phyloP scores from a whole-genome alignment of 345 rosid species.

The Mangifera indica region DNA sequence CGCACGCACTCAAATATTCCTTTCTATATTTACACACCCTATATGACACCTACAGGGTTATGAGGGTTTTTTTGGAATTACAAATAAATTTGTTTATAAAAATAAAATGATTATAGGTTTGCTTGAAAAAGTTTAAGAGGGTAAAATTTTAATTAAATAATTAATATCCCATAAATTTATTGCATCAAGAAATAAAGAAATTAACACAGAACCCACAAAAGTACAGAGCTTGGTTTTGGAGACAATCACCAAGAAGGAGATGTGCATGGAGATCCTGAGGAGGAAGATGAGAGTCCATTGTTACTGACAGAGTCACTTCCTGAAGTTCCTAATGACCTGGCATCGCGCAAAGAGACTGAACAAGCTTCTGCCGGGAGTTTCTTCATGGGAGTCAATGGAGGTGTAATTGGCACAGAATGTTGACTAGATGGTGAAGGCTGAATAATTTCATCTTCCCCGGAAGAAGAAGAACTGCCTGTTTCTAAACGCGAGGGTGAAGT shows the following conservation, averaged over 20 bases:
- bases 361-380: conserved; percentile 75
- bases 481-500: conserved; percentile 77
- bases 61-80: no score
- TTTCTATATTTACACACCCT: no score
- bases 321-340: conserved; percentile 51
- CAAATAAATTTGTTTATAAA: no score
- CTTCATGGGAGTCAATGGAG: conserved; percentile 86
- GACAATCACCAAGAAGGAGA: conserved; percentile 79
- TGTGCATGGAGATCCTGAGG: conserved; percentile 65
- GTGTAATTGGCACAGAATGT: conserved; percentile 34
- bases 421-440: conserved; percentile 3
- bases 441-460: conserved; percentile 36
- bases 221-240: not conserved
- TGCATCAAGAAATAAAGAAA: not conserved
- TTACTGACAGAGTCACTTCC: conserved; percentile 55
- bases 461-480: conserved; percentile 36
- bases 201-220: not conserved
- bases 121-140: no score
- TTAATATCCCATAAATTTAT: no score
- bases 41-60: no score
- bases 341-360: conserved; percentile 65
- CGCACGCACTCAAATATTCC: no score
- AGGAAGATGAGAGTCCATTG: conserved; percentile 56
- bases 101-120: no score
- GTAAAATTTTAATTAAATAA: no score